These are phyloP conservation scores for Rhypophila decipiens DNA, from an alignment of 495 filamentous ascomycete species.

Conservation along the genomic window DNA sequence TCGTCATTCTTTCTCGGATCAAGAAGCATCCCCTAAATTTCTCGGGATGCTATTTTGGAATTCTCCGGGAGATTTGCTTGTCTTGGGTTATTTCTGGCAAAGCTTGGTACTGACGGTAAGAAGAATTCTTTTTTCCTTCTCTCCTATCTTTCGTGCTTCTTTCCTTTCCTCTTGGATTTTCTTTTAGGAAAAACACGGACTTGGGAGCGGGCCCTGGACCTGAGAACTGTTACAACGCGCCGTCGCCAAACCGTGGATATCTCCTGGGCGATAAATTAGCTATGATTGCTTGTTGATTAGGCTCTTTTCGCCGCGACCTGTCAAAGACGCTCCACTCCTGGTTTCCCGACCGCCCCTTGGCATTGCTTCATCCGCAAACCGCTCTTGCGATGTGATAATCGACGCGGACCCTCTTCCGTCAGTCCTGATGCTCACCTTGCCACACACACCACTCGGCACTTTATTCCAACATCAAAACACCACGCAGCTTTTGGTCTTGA, in stretches of 20 bases:
- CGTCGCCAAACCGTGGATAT: neutral
- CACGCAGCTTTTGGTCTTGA: no score
- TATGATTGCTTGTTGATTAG: constrained; percentile 6
- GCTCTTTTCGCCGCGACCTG: constrained; percentile 6
- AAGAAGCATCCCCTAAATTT: neutral
- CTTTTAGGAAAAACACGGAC: neutral
- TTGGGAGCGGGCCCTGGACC: no score
- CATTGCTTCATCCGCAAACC: constrained; percentile 20
- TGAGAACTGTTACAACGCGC: neutral
- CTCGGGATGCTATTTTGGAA: neutral
- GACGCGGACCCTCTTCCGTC: neutral
- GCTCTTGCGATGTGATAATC: constrained; percentile 14
- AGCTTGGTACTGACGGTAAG: neutral
- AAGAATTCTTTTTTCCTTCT: neutral
- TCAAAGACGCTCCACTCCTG: constrained; percentile 2
- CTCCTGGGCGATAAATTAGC: neutral
- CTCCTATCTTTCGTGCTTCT: neutral
- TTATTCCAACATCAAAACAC: no score
- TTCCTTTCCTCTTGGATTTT: neutral
- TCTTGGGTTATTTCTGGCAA: no score
- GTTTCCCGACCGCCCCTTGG: constrained; percentile 17
- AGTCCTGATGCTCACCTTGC: neutral
- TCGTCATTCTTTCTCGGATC: constrained; percentile 6
- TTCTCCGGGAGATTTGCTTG: neutral
- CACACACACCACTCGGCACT: neutral